Evolutionary conservation across 2,329 filamentous ascomycete species (phyloP).

Genomic region (Paramyrothecium sp.): DNA sequence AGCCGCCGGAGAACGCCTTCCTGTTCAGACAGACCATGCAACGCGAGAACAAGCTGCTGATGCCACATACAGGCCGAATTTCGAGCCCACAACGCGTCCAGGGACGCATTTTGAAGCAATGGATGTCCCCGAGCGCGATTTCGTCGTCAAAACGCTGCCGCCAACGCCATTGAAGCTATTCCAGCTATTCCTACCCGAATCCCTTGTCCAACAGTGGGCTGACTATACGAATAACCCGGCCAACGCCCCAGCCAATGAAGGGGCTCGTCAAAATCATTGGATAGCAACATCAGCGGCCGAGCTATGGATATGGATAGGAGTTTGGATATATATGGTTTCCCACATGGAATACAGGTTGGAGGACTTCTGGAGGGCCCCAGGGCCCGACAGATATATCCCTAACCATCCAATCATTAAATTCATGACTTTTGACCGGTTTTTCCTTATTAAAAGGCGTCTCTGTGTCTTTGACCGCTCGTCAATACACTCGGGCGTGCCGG

Average conservation of each 20-base stretch:
- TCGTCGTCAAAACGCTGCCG: too few relatives aligned
- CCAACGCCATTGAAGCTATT: conserved; percentile 4
- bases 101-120: neutral
- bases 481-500: too few relatives aligned
- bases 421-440: neutral
- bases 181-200: conserved; percentile 4
- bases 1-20: too few relatives aligned
- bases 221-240: conserved; percentile 2
- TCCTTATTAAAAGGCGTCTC: neutral
- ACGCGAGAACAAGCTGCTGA: neutral
- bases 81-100: neutral
- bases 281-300: too few relatives aligned
- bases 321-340: neutral
- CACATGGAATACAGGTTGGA: neutral
- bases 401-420: neutral
- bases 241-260: neutral
- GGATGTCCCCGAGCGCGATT: neutral
- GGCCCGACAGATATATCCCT: neutral
- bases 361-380: neutral
- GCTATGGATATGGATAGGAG: neutral
- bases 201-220: conserved; percentile 1
- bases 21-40: too few relatives aligned
- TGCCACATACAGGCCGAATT: neutral
- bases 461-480: neutral
- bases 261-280: too few relatives aligned